Evolutionary conservation across 2,329 filamentous ascomycete genomes (phyloP), one percentile per base, ranked within the genome.

Genomic region (Coccinonectria pachysandricola): DNA sequence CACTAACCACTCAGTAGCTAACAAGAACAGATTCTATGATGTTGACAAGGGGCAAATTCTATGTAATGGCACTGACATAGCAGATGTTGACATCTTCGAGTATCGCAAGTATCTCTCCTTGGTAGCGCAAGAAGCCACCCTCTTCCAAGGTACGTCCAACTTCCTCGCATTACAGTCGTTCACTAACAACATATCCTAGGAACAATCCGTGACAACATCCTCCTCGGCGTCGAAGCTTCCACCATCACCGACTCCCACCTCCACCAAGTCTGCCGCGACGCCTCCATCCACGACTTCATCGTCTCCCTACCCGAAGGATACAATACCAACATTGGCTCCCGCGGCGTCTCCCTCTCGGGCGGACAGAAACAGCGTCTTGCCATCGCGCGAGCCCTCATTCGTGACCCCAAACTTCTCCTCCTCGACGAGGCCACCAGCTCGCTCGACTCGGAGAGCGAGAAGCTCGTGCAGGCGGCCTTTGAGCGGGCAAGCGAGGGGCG

Each of bases 351-450:
- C 0, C 57, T 82, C 4, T 79, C 73, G 0, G 79, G 79, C n/a
- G 79, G 79, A 0, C 79, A 83, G 54, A 76, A 77, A 35, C 79
- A 84, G 53, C 68, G 79, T 11, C 53, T 84, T 6, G 69, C 73
- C 8, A 81, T 83, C 30, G 79, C 79, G 0, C 64, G 79, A 4
- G 79, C 79, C 2, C 59, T 84, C 1, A 67, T 79, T 3, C 64
- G 79, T 3, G 57, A 70, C n/a, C 79, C 79, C 0, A 60, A 69
- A 23, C 58, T 84, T 4, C 52, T 84, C 23, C 63, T 85, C 5
- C 63, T 85, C 4, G 79, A 85, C 45, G 80, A 85, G 54, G 78
- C 79, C 3, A 85, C 80, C 0, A 76, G 70, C 29, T 75, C 75
- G 6, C 60, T 83, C 4, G 79, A 83, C 43, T 72, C 67, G 3